Percentiles rank a stretch among this genome's conserved stretches.
Evolutionary conservation across 495 filamentous ascomycete species (phyloP).

Genomic region (Penicillium antarcticum): DNA sequence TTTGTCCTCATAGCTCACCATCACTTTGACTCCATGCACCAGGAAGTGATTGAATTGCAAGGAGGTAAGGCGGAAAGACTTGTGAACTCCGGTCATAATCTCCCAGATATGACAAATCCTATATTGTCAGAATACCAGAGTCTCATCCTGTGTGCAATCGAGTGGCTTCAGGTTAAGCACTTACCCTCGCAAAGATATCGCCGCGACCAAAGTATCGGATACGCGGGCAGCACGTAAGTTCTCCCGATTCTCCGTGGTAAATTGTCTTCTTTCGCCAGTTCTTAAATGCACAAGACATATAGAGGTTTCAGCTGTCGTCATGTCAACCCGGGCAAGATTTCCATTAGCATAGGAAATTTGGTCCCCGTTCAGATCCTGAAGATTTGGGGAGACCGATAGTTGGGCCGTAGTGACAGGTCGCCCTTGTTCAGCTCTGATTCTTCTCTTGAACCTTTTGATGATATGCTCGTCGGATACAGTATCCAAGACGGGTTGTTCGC

Average conservation of each 20-base stretch:
- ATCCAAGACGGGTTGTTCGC: background rate
- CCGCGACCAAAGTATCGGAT: slow-evolving; percentile 22
- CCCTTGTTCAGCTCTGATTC: background rate
- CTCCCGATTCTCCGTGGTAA: slow-evolving; percentile 33
- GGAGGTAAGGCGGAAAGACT: slow-evolving; percentile 23
- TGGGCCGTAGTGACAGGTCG: background rate
- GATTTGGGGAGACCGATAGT: background rate
- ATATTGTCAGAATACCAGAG: background rate
- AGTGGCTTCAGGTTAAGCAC: background rate
- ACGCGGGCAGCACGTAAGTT: slow-evolving; percentile 11
- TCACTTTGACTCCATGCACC: slow-evolving; percentile 16
- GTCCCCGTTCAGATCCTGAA: background rate
- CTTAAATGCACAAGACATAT: slow-evolving; percentile 12
- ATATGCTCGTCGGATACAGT: background rate
- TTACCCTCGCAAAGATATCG: slow-evolving; percentile 23
- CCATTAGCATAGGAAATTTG: background rate
- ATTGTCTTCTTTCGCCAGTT: background rate
- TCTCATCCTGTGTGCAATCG: background rate
- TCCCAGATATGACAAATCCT: slow-evolving; percentile 34
- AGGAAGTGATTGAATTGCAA: slow-evolving; percentile 5
- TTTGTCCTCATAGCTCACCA: slow-evolving; percentile 8
- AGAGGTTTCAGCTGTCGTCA: background rate
- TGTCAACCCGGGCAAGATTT: background rate
- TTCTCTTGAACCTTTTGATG: background rate
- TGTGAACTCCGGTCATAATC: slow-evolving; percentile 15